A percentile compares a stretch with the other conserved stretches of the same genome.
These are phyloP conservation scores for Vaccinium darrowii DNA, from an alignment of 148 eudicot genomes.

Conservation along the genomic window DNA sequence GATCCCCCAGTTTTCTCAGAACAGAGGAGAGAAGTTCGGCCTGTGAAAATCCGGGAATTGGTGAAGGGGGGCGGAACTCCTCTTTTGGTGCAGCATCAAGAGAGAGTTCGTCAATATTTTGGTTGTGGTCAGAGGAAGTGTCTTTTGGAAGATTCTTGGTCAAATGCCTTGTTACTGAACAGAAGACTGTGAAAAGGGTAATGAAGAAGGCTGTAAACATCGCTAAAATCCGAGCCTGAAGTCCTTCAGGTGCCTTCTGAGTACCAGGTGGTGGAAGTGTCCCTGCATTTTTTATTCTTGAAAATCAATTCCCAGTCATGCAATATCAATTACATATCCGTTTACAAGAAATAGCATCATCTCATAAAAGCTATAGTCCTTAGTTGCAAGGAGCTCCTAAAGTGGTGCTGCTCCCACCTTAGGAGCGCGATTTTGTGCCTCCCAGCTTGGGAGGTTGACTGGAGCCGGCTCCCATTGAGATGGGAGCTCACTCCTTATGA, in stretches of 20 bases:
- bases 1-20: constrained; percentile 52
- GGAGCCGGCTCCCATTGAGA: no score
- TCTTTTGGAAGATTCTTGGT: constrained; percentile 50
- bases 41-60: constrained; percentile 53
- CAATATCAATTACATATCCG: neutral
- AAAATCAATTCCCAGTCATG: constrained; percentile 6
- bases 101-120: constrained; percentile 34
- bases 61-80: constrained; percentile 66
- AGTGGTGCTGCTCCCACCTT: no score
- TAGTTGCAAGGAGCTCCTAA: no score
- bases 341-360: neutral
- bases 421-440: no score
- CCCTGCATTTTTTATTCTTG: constrained; percentile 43
- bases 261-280: constrained; percentile 32
- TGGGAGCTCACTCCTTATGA: no score
- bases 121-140: constrained; percentile 29
- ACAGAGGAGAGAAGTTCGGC: constrained; percentile 55
- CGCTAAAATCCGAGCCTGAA: constrained; percentile 45
- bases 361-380: neutral
- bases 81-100: constrained; percentile 39
- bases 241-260: constrained; percentile 47
- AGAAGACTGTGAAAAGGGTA: constrained; percentile 50
- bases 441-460: no score
- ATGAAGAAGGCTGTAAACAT: constrained; percentile 59
- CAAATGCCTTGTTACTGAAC: constrained; percentile 36